phyloP scores from a whole-genome alignment of 2,329 filamentous ascomycete genomes.

The Chaetoscypha palmicola region DNA sequence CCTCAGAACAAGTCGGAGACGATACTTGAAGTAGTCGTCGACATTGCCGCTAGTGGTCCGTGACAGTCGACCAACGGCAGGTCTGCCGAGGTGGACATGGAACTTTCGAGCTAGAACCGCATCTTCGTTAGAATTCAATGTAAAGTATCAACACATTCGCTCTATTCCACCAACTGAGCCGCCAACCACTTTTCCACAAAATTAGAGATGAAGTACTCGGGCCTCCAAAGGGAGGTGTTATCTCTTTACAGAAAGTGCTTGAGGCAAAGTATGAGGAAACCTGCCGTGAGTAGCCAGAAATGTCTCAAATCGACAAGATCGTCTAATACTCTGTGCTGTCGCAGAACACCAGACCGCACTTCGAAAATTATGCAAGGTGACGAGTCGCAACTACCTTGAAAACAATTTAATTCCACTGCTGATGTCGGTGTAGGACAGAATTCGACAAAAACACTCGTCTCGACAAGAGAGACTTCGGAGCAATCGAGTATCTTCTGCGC shows the following conservation, averaged over 20 bases:
- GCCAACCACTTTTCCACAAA: neutral
- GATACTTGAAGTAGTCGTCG: too few species aligned
- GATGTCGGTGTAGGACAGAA: constrained; percentile 67
- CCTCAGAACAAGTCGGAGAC: too few species aligned
- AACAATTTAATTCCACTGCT: too few species aligned
- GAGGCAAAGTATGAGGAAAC: constrained; percentile 74
- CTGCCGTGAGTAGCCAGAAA: constrained; percentile 45
- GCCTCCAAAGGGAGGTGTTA: constrained; percentile 84
- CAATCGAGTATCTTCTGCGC: constrained; percentile 62
- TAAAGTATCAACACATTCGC: too few species aligned
- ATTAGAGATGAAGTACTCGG: constrained; percentile 56
- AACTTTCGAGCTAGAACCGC: too few species aligned
- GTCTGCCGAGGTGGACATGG: too few species aligned
- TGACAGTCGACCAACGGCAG: too few species aligned
- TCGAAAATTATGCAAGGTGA: constrained; percentile 60
- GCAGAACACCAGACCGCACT: constrained; percentile 52
- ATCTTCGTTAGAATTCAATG: too few species aligned
- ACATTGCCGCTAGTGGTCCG: too few species aligned
- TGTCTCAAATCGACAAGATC: neutral
- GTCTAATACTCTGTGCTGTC: constrained; percentile 1
- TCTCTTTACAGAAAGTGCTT: constrained; percentile 81
- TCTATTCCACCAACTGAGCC: too few species aligned
- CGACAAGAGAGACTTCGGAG: constrained; percentile 62
- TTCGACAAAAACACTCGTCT: constrained; percentile 59
- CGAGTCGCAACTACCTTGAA: too few species aligned